Conservation (phyloP, 306 rosid genomes). For the Oxytropis ochrocephala region DNA sequence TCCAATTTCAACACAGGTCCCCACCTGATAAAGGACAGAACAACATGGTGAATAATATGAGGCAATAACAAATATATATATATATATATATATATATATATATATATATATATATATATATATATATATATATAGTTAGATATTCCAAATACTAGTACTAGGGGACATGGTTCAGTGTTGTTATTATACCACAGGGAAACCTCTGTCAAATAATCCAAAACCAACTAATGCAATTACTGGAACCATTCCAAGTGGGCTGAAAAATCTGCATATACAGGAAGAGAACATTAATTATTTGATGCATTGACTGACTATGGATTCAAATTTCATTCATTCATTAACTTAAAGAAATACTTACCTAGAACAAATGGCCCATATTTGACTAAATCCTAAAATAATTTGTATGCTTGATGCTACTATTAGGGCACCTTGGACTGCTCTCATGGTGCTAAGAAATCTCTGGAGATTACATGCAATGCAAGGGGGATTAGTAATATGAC, state of each 20-base stretch:
- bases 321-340: neutral
- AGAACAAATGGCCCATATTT: conserved; percentile 87
- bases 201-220: conserved; percentile 96
- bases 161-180: neutral
- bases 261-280: conserved; percentile 53
- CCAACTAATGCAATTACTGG: conserved; percentile 94
- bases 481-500: conserved; percentile 7
- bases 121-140: no score
- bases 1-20: conserved; percentile 93
- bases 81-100: no score
- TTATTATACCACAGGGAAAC: conserved; percentile 78
- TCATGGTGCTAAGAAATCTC: conserved; percentile 85
- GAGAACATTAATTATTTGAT: conserved; percentile 2
- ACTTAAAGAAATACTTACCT: conserved; percentile 37
- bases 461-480: conserved; percentile 18
- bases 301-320: neutral
- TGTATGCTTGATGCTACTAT: conserved; percentile 89
- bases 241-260: conserved; percentile 99
- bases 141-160: no score
- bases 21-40: conserved; percentile 58
- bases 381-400: conserved; percentile 84
- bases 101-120: no score
- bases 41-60: neutral
- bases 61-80: neutral
- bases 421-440: conserved; percentile 86